Conservation (phyloP, 2,329 filamentous ascomycete species). For the Monosporascus sp. region DNA sequence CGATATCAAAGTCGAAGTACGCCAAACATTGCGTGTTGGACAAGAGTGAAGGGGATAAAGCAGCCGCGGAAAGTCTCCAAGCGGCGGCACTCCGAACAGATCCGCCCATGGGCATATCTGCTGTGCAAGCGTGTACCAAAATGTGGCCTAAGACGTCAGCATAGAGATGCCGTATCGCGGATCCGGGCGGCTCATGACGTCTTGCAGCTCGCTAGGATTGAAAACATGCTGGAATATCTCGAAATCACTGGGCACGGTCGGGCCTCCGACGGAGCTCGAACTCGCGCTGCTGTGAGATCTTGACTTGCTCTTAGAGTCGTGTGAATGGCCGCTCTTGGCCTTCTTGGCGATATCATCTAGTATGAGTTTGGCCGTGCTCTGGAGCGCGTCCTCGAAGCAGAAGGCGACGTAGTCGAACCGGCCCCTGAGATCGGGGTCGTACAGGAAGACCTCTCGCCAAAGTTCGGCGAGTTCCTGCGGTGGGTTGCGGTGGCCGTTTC, state of each 20-base stretch:
- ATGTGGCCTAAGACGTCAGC: conserved; percentile 33
- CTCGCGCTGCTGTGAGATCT: conserved; percentile 23
- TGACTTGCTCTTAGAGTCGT: conserved; percentile 24
- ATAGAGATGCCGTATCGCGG: conserved; percentile 51
- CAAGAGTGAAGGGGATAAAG: background rate
- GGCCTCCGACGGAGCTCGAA: conserved; percentile 16
- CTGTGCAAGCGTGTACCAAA: background rate
- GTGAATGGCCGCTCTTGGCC: conserved; percentile 25
- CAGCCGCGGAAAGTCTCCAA: background rate
- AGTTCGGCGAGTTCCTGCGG: conserved; percentile 60
- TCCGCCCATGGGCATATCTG: background rate
- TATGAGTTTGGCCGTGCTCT: conserved; percentile 50
- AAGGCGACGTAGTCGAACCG: conserved; percentile 60
- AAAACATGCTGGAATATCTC: conserved; percentile 53
- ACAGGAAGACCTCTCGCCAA: conserved; percentile 61
- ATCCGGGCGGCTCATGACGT: conserved; percentile 46
- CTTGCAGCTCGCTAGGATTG: conserved; percentile 42
- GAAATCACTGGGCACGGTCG: conserved; percentile 36
- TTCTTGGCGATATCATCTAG: conserved; percentile 53
- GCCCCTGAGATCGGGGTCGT: conserved; percentile 57
- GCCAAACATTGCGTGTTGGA: background rate
- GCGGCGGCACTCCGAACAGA: background rate
- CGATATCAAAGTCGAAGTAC: background rate
- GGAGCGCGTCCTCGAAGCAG: conserved; percentile 54
- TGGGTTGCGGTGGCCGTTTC: conserved; percentile 60